These are phyloP conservation scores for Apiotrichum veenhuisii DNA, from an alignment of 1,284 basidiomycete genomes.

Conservation along the genomic window DNA sequence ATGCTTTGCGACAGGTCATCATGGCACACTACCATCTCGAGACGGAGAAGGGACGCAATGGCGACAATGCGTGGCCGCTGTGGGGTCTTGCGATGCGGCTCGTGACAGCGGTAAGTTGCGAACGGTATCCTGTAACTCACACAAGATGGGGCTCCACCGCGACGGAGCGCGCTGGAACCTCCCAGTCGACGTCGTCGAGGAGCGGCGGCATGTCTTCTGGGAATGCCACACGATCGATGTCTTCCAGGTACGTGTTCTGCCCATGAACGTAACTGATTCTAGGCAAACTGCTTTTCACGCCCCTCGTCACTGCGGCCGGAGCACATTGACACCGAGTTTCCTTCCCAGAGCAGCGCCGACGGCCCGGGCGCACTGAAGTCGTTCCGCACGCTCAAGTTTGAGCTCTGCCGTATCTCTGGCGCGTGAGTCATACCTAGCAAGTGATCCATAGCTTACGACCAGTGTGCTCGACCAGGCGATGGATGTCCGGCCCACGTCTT, in stretches of 20 bases:
- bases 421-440: slow-evolving; percentile 7
- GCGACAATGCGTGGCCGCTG: slow-evolving; percentile 33
- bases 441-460: not conserved
- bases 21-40: slow-evolving; percentile 27
- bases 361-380: slow-evolving; percentile 7
- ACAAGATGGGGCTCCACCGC: slow-evolving; percentile 40
- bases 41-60: slow-evolving; percentile 30
- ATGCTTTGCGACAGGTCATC: slow-evolving; percentile 4
- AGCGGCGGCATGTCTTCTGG: slow-evolving; percentile 34
- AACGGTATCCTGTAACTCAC: not conserved
- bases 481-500: slow-evolving; percentile 22
- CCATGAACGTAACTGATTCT: not conserved
- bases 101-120: slow-evolving; percentile 8
- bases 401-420: slow-evolving; percentile 28
- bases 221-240: slow-evolving; percentile 27
- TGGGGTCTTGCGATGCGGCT: slow-evolving; percentile 27
- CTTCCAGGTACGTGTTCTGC: not conserved
- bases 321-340: slow-evolving; percentile 35
- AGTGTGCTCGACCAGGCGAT: slow-evolving; percentile 18
- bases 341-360: slow-evolving; percentile 13
- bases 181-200: slow-evolving; percentile 31
- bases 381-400: slow-evolving; percentile 31
- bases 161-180: slow-evolving; percentile 45
- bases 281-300: slow-evolving; percentile 36
- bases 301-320: slow-evolving; percentile 25